Evolutionary conservation across 2,329 filamentous ascomycete species (phyloP), one percentile per base, ranked within the genome.

Genomic region (Diaporthe citrichinensis): DNA sequence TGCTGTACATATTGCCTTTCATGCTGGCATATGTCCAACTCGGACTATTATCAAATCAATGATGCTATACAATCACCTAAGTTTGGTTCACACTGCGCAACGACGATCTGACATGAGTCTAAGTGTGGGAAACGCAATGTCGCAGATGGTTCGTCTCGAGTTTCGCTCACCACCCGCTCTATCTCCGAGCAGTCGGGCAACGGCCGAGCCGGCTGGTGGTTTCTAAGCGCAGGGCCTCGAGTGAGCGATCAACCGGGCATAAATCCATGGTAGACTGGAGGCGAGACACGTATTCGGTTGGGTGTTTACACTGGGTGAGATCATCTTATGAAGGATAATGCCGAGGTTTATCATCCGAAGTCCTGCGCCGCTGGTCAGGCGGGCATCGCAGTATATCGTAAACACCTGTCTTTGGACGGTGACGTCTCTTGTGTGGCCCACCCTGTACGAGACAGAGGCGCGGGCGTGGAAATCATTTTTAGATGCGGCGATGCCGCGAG

Each of bases 401-500:
- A 53, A 69, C 46, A 55, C 8, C 28, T 28, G 34, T 67, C 39
- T 49, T 67, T 36, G 49, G 65, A 69, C 49, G 65, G 65, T 69
- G 65, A 69, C 49, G 65, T 55, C 49, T 12, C 25, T 12, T 31
- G 65, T 41, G 34, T 41, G 46, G 65, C 65, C 25, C 65, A 69
- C 23, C 9, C 51, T 39, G 28, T 68, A 68, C 62, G 46, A 68
- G 62, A 68, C 62, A 53, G 31, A 34, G 62, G 62, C 62, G 62
- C 62, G 14, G 62, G 62, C 46, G 8, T 51, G 46, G 28, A 25
- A 39, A 25, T 53, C 65, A 69, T 41, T 25, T 25, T 31, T 55
- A 41, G 49, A 53, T 49, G 65, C 65, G 65, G 65, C 28, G 65
- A 69, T 69, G 65, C 65, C 65, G 65, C 65, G 34, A 53, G 65